A percentile compares a stretch with the other conserved stretches of the same genome.
Evolutionary conservation across 768 basidiomycete genomes (phyloP).

Genomic region (Boletus rubroflammeus): DNA sequence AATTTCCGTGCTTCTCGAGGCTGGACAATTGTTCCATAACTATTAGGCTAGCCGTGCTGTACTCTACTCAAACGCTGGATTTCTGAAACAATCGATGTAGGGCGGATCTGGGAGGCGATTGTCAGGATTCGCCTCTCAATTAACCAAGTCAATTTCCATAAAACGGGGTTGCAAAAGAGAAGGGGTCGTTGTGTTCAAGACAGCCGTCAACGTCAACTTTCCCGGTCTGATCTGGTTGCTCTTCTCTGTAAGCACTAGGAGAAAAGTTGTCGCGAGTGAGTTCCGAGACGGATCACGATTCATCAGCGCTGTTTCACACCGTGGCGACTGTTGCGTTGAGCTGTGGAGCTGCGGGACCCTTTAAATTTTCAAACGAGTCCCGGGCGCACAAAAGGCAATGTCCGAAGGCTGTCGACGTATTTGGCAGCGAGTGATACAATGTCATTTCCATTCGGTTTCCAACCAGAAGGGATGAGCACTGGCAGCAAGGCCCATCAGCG

Average conservation of each 20-base stretch:
- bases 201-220: background rate
- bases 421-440: background rate
- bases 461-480: too few species aligned
- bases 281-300: background rate
- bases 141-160: background rate
- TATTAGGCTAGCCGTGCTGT: too few species aligned
- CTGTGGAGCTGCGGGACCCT: too few species aligned
- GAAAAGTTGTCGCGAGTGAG: background rate
- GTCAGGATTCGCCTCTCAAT: background rate
- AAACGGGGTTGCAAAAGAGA: background rate
- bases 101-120: background rate
- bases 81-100: background rate
- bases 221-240: too few species aligned
- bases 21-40: too few species aligned
- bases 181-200: background rate
- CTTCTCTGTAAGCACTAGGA: background rate
- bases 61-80: background rate
- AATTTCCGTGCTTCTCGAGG: too few species aligned
- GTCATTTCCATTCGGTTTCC: too few species aligned
- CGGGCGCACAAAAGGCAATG: too few species aligned
- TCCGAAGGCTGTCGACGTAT: too few species aligned
- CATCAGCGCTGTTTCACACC: constrained; percentile 3
- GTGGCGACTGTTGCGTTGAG: too few species aligned
- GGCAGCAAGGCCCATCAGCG: too few species aligned
- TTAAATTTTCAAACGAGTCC: too few species aligned